Percentiles rank a stretch among this genome's conserved stretches.
These are phyloP conservation scores for Fusarium neocosmosporiellum DNA, from an alignment of 2,329 filamentous ascomycete species.

Conservation along the genomic window DNA sequence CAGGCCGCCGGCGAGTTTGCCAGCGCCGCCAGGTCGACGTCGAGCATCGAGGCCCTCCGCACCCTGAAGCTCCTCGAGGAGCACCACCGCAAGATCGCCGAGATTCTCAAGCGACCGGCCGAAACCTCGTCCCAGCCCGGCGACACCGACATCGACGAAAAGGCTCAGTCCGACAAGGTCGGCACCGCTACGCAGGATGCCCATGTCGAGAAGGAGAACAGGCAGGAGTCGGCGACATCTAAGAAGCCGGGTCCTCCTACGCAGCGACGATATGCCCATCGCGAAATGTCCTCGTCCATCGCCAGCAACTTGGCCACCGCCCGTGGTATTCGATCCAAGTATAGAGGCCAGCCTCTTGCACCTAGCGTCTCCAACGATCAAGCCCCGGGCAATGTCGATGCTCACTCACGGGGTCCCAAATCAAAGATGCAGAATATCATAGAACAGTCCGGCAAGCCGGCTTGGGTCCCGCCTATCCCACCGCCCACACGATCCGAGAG, in stretches of 20 bases:
- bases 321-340: constrained; percentile 77
- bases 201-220: constrained; percentile 36
- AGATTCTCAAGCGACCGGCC: constrained; percentile 79
- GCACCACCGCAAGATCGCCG: constrained; percentile 86
- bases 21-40: constrained; percentile 79
- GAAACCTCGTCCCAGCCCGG: constrained; percentile 51
- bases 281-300: constrained; percentile 83
- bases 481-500: constrained; percentile 39
- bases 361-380: constrained; percentile 81
- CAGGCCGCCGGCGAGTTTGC: constrained; percentile 90
- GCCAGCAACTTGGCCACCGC: constrained; percentile 89
- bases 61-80: constrained; percentile 87
- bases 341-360: constrained; percentile 74
- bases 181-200: constrained; percentile 26
- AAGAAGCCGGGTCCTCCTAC: constrained; percentile 50
- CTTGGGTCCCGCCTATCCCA: constrained; percentile 60
- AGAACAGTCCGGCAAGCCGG: constrained; percentile 64
- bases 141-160: constrained; percentile 45
- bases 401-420: constrained; percentile 61
- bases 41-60: constrained; percentile 77
- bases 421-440: constrained; percentile 68
- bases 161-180: constrained; percentile 42
- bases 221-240: constrained; percentile 35
- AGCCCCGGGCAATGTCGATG: constrained; percentile 75
- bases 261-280: constrained; percentile 65